Conservation (phyloP, 805 yeast species). For the Candida alai region DNA sequence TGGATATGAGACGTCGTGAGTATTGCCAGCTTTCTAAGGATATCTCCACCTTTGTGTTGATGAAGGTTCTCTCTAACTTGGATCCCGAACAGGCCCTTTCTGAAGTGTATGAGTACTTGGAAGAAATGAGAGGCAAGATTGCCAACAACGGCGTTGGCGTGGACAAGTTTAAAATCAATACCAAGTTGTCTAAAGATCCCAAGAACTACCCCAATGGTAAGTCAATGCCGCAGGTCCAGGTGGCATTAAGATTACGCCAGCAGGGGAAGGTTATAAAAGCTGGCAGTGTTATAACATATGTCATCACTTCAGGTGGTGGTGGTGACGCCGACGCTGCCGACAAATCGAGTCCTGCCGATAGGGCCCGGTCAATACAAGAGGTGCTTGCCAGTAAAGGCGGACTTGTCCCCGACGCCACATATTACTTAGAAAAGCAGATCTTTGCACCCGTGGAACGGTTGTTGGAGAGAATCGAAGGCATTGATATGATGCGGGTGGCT, state of each 20-base stretch:
- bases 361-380: conserved; percentile 82
- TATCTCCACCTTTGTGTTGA: conserved; percentile 69
- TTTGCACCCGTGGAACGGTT: conserved; percentile 88
- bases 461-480: conserved; percentile 80
- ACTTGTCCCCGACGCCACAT: conserved; percentile 68
- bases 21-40: conserved; percentile 91
- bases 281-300: conserved; percentile 85
- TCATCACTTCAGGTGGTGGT: conserved; percentile 66
- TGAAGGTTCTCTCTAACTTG: conserved; percentile 63
- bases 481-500: conserved; percentile 77
- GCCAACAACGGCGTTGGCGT: conserved; percentile 59
- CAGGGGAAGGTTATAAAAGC: conserved; percentile 85
- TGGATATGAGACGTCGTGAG: conserved; percentile 96
- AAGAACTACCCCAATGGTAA: conserved; percentile 75
- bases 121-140: conserved; percentile 53
- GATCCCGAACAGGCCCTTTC: conserved; percentile 76
- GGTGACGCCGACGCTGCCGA: conserved; percentile 23
- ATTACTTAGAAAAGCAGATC: conserved; percentile 83
- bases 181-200: conserved; percentile 89
- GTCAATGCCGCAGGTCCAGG: conserved; percentile 85
- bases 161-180: conserved; percentile 73
- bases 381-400: conserved; percentile 48
- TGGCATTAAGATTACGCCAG: conserved; percentile 75
- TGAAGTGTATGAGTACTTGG: conserved; percentile 70
- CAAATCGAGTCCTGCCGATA: conserved; percentile 53